phyloP scores from a whole-genome alignment of 495 filamentous ascomycete species.

The Penicillium canescens region DNA sequence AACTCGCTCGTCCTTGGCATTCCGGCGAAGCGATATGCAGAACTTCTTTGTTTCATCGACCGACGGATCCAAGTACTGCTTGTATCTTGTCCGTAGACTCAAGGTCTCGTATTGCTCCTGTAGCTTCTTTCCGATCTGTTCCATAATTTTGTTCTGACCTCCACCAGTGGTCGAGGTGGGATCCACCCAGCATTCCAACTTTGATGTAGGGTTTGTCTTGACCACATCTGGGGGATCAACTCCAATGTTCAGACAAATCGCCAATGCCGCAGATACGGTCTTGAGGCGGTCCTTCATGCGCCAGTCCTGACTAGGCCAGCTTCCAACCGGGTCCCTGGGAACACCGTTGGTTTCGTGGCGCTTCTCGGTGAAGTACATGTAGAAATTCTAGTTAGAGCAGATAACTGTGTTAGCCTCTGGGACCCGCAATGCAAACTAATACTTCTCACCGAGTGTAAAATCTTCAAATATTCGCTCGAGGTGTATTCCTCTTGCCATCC shows the following conservation, averaged over 20 bases:
- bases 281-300: slow-evolving; percentile 95
- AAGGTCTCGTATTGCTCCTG: slow-evolving; percentile 95
- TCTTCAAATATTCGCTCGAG: slow-evolving; percentile 56
- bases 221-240: slow-evolving; percentile 96
- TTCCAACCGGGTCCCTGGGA: slow-evolving; percentile 64
- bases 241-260: slow-evolving; percentile 94
- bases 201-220: slow-evolving; percentile 89
- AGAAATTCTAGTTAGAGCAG: slow-evolving; percentile 58
- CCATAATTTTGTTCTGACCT: slow-evolving; percentile 79
- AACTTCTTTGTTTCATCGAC: slow-evolving; percentile 97
- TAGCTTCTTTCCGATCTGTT: slow-evolving; percentile 91
- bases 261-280: slow-evolving; percentile 91
- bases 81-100: slow-evolving; percentile 91
- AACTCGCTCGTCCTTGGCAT: slow-evolving; percentile 92
- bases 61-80: slow-evolving; percentile 93
- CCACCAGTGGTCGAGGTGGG: slow-evolving; percentile 67
- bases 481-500: slow-evolving; percentile 64
- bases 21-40: slow-evolving; percentile 81
- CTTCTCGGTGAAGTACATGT: slow-evolving; percentile 99
- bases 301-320: slow-evolving; percentile 81
- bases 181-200: slow-evolving; percentile 96
- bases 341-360: slow-evolving; percentile 95
- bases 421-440: neutral
- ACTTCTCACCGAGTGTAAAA: slow-evolving; percentile 56
- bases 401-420: slow-evolving; percentile 12